phyloP scores from a whole-genome alignment of 1,139 yeast genomes.

The Sporopachydermia cereana region DNA sequence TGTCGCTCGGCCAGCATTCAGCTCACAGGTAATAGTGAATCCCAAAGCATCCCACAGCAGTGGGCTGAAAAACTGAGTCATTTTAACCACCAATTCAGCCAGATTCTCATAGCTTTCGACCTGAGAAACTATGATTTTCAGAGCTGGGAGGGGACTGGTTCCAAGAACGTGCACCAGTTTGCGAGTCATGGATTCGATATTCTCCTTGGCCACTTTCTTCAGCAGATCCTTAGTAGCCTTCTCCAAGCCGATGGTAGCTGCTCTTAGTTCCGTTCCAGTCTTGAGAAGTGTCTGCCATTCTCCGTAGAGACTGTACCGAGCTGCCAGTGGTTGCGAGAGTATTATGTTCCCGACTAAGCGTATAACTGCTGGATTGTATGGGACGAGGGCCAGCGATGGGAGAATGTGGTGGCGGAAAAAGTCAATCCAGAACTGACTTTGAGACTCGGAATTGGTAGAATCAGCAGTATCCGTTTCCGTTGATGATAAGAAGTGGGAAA shows the following conservation, averaged over 20 bases:
- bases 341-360: slow-evolving; percentile 51
- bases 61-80: slow-evolving; percentile 66
- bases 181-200: slow-evolving; percentile 67
- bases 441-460: neutral
- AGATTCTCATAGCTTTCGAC: slow-evolving; percentile 38
- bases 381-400: slow-evolving; percentile 53
- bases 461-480: slow-evolving; percentile 8
- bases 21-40: slow-evolving; percentile 57
- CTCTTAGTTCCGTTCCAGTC: slow-evolving; percentile 44
- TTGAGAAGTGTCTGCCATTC: slow-evolving; percentile 54
- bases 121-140: slow-evolving; percentile 50
- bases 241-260: slow-evolving; percentile 60
- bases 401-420: slow-evolving; percentile 56
- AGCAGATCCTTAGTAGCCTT: slow-evolving; percentile 72
- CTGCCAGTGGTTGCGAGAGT: slow-evolving; percentile 42
- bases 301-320: slow-evolving; percentile 72
- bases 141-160: slow-evolving; percentile 71
- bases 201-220: slow-evolving; percentile 81
- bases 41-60: slow-evolving; percentile 85
- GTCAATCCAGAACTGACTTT: slow-evolving; percentile 38
- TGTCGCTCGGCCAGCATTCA: slow-evolving; percentile 57
- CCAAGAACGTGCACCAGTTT: slow-evolving; percentile 62
- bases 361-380: slow-evolving; percentile 49
- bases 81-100: slow-evolving; percentile 64
- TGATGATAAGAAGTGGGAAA: slow-evolving; percentile 27